Conservation (phyloP, 129 eudicot species). For the Flaveria robusta region DNA sequence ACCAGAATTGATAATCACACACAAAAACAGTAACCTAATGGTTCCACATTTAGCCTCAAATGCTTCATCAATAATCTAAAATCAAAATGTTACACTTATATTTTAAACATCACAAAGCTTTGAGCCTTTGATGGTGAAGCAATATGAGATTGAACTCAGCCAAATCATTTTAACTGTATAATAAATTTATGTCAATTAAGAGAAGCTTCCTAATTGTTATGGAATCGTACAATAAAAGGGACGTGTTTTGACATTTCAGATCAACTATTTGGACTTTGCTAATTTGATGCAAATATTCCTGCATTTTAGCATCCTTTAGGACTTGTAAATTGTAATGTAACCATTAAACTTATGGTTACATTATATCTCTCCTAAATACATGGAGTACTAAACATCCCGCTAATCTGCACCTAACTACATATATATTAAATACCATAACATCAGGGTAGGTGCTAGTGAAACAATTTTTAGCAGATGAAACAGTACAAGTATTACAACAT, state of each 20-base stretch:
- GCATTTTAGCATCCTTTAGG: constrained; percentile 2
- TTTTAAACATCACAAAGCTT: constrained; percentile 13
- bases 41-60: too few species aligned
- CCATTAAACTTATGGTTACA: constrained; percentile 15
- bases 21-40: constrained; percentile 10
- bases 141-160: constrained; percentile 10
- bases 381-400: constrained; percentile 10
- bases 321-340: constrained; percentile 13
- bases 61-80: constrained; percentile 18
- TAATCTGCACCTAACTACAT: not conserved
- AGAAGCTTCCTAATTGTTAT: not conserved
- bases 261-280: constrained; percentile 8
- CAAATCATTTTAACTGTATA: constrained; percentile 9
- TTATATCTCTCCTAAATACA: constrained; percentile 13
- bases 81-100: constrained; percentile 25
- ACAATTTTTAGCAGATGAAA: not conserved
- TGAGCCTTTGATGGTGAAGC: not conserved
- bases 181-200: not conserved
- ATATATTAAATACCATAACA: constrained; percentile 16
- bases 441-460: constrained; percentile 8
- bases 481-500: not conserved
- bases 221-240: too few species aligned
- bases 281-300: constrained; percentile 1
- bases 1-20: constrained; percentile 20
- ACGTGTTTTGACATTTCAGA: not conserved